phyloP scores from a whole-genome alignment of 805 yeast genomes.

The Barnettozyma populi region DNA sequence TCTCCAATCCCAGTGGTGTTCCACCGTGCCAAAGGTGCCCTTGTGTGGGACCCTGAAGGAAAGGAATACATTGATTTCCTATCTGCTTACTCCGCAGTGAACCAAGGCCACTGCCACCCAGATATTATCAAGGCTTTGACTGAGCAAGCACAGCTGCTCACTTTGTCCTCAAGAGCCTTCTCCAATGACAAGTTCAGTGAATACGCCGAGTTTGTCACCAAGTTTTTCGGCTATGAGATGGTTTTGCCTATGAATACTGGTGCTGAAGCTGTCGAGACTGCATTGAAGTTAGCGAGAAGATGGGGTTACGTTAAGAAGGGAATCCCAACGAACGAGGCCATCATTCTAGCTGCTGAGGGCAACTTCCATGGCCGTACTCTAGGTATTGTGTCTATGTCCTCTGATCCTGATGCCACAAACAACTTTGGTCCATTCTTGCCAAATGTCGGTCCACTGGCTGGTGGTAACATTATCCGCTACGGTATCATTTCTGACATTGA shows the following conservation, averaged over 20 bases:
- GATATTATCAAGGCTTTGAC: slow-evolving; percentile 77
- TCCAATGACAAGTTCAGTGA: slow-evolving; percentile 83
- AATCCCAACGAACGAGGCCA: slow-evolving; percentile 78
- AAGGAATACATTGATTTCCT: slow-evolving; percentile 87
- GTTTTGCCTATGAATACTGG: slow-evolving; percentile 98
- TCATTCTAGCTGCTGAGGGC: slow-evolving; percentile 78
- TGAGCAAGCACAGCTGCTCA: slow-evolving; percentile 80
- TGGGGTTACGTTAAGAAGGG: slow-evolving; percentile 93
- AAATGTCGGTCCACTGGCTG: slow-evolving; percentile 80
- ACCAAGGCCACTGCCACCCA: slow-evolving; percentile 98
- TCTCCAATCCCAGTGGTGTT: slow-evolving; percentile 96
- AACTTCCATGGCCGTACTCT: slow-evolving; percentile 97
- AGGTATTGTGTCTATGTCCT: slow-evolving; percentile 93
- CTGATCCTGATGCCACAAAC: slow-evolving; percentile 88
- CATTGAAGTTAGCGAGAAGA: slow-evolving; percentile 87
- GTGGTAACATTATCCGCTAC: slow-evolving; percentile 59
- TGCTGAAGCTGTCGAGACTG: slow-evolving; percentile 98
- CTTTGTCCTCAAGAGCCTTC: slow-evolving; percentile 89
- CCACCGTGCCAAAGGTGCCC: slow-evolving; percentile 80
- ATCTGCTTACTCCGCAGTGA: slow-evolving; percentile 94
- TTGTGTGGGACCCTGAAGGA: slow-evolving; percentile 98
- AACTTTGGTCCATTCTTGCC: slow-evolving; percentile 86
- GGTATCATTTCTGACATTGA: slow-evolving; percentile 85
- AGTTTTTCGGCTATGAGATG: slow-evolving; percentile 85
- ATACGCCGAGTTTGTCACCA: slow-evolving; percentile 83